Conservation (phyloP, 129 eudicot species). For the Deinandra increscens region DNA sequence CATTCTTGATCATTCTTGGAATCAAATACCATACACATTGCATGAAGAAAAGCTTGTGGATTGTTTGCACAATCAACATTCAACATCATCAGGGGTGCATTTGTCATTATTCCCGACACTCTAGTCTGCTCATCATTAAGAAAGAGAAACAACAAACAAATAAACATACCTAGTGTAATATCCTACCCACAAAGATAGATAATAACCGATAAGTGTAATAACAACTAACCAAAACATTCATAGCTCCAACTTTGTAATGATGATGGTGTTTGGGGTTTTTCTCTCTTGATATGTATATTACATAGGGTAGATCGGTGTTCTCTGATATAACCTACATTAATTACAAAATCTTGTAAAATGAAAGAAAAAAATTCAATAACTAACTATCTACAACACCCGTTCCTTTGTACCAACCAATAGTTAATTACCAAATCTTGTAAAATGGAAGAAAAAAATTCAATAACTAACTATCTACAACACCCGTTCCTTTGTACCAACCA, state of each 20-base stretch:
- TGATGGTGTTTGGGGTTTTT: slow-evolving; percentile 61
- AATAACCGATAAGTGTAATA: too few relatives aligned
- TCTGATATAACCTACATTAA: slow-evolving; percentile 49
- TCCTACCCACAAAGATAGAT: too few relatives aligned
- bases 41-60: slow-evolving; percentile 59
- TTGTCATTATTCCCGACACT: slow-evolving; percentile 76
- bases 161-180: too few relatives aligned
- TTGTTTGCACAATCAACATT: slow-evolving; percentile 69
- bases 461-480: too few relatives aligned
- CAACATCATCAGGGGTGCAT: slow-evolving; percentile 64
- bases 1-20: slow-evolving; percentile 29
- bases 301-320: slow-evolving; percentile 49
- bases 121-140: slow-evolving; percentile 39
- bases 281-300: slow-evolving; percentile 66
- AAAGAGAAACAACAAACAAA: too few relatives aligned
- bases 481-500: too few relatives aligned
- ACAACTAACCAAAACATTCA: slow-evolving; percentile 61
- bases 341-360: not conserved
- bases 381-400: too few relatives aligned
- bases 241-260: slow-evolving; percentile 77
- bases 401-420: too few relatives aligned
- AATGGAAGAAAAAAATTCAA: not conserved
- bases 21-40: slow-evolving; percentile 60
- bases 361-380: too few relatives aligned
- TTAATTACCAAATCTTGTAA: not conserved